Percentiles rank a stretch among this genome's conserved stretches.
phyloP scores from a whole-genome alignment of 2,329 filamentous ascomycete species.

The Coniosporium tulheliwenetii region DNA sequence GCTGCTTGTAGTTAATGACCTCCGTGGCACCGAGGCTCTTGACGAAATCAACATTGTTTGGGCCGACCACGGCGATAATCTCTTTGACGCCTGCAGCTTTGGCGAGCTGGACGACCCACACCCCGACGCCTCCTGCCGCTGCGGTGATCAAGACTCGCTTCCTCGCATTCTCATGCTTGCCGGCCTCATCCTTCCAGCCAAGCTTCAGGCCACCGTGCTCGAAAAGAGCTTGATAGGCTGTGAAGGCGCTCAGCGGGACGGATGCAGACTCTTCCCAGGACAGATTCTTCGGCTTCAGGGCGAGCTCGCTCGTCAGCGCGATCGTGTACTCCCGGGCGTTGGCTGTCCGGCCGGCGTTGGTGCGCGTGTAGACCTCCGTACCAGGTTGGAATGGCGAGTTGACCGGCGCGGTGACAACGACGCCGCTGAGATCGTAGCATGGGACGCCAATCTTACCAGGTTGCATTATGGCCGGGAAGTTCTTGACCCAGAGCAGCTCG shows the following conservation, averaged over 20 bases:
- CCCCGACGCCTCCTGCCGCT: slow-evolving; percentile 24
- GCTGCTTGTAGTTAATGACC: slow-evolving; percentile 20
- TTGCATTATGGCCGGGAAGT: slow-evolving; percentile 4
- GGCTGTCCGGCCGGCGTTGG: slow-evolving; percentile 12
- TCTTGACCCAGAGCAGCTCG: slow-evolving; percentile 17
- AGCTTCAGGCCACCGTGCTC: slow-evolving; percentile 2
- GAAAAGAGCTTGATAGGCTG: slow-evolving; percentile 26
- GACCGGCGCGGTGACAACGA: slow-evolving; percentile 15
- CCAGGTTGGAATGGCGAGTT: slow-evolving; percentile 17
- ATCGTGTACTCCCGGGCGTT: slow-evolving; percentile 18
- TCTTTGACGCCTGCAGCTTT: slow-evolving; percentile 16
- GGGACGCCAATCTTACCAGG: slow-evolving; percentile 8
- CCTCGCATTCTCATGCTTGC: slow-evolving; percentile 2
- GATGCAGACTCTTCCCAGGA: slow-evolving; percentile 20
- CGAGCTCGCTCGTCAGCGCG: slow-evolving; percentile 15
- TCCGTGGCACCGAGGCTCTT: slow-evolving; percentile 20
- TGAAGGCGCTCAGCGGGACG: slow-evolving; percentile 24
- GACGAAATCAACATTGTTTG: slow-evolving; percentile 15
- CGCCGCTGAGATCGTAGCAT: slow-evolving; percentile 21
- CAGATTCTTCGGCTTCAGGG: slow-evolving; percentile 16
- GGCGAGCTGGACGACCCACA: slow-evolving; percentile 25
- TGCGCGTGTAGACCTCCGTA: slow-evolving; percentile 19
- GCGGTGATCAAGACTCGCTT: slow-evolving; percentile 23
- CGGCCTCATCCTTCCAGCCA: slow-evolving; percentile 1
- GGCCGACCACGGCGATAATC: slow-evolving; percentile 18